Evolutionary conservation across 805 yeast genomes (phyloP).

Genomic region (Starmerella apicola): DNA sequence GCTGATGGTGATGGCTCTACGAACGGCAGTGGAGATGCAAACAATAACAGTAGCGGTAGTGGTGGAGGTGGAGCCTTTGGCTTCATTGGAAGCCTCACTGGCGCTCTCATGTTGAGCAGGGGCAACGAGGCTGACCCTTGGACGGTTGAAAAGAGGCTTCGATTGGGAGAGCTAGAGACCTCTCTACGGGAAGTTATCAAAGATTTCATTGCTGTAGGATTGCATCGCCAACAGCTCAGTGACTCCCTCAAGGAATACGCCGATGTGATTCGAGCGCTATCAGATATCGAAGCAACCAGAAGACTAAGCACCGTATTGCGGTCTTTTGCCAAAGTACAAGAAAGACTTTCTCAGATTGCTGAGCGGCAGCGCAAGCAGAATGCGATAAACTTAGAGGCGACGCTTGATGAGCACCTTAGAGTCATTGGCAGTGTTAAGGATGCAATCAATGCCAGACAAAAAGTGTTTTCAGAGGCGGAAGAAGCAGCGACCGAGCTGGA

Average conservation of each 20-base stretch:
- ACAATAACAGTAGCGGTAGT: not conserved
- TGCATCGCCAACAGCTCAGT: slow-evolving; percentile 64
- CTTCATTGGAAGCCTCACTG: slow-evolving; percentile 15
- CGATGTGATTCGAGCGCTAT: slow-evolving; percentile 42
- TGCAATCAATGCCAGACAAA: slow-evolving; percentile 63
- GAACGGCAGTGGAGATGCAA: not conserved
- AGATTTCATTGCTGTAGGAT: slow-evolving; percentile 59
- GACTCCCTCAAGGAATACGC: slow-evolving; percentile 58
- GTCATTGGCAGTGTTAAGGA: slow-evolving; percentile 60
- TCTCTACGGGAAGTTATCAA: slow-evolving; percentile 58
- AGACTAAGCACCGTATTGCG: slow-evolving; percentile 49
- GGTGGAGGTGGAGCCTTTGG: slow-evolving; percentile 5
- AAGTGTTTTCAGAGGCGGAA: slow-evolving; percentile 36
- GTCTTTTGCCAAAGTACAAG: slow-evolving; percentile 62
- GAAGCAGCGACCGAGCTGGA: slow-evolving; percentile 36
- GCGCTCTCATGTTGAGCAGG: slow-evolving; percentile 15
- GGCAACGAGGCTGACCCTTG: slow-evolving; percentile 67
- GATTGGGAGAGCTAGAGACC: slow-evolving; percentile 57
- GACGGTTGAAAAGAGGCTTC: slow-evolving; percentile 55
- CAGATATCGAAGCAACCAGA: slow-evolving; percentile 63
- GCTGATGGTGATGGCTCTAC: not conserved
- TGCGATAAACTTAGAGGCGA: slow-evolving; percentile 69
- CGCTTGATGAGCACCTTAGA: slow-evolving; percentile 78
- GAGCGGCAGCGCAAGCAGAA: slow-evolving; percentile 76
- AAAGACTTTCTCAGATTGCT: slow-evolving; percentile 55